Percentiles rank a stretch among this genome's conserved stretches.
Evolutionary conservation across 768 basidiomycete genomes (phyloP).

Genomic region (Clathrus columnatus): DNA sequence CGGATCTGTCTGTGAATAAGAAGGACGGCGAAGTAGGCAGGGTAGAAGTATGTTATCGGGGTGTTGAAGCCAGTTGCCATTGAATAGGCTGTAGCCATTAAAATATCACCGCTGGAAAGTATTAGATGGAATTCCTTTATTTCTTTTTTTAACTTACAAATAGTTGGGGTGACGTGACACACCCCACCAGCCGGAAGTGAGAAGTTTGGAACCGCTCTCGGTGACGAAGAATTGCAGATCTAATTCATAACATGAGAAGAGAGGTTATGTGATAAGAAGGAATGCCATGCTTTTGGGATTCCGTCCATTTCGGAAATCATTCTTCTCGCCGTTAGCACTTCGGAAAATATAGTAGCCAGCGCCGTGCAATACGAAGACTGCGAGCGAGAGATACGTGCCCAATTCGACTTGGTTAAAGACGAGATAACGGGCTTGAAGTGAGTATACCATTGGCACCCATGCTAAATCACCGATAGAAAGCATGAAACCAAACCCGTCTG

Average conservation of each 20-base stretch:
- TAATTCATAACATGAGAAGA: slow-evolving; percentile 21
- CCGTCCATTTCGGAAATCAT: slow-evolving; percentile 85
- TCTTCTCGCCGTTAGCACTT: slow-evolving; percentile 84
- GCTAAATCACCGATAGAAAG: slow-evolving; percentile 84
- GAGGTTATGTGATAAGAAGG: neutral
- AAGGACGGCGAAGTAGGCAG: slow-evolving; percentile 78
- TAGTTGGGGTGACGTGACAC: slow-evolving; percentile 89
- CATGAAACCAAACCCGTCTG: slow-evolving; percentile 99
- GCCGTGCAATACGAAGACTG: slow-evolving; percentile 55
- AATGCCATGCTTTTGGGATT: slow-evolving; percentile 78
- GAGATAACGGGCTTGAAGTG: slow-evolving; percentile 89
- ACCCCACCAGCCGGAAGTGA: slow-evolving; percentile 98
- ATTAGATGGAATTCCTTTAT: neutral
- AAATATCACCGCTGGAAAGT: slow-evolving; percentile 58
- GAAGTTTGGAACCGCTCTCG: slow-evolving; percentile 76
- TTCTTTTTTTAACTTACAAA: slow-evolving; percentile 37
- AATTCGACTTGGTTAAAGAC: slow-evolving; percentile 83
- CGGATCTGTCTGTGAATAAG: slow-evolving; percentile 84
- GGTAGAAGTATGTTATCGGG: slow-evolving; percentile 94
- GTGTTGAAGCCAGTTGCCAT: slow-evolving; percentile 86
- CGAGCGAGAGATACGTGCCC: slow-evolving; percentile 45
- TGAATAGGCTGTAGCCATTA: slow-evolving; percentile 91
- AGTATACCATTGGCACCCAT: slow-evolving; percentile 94
- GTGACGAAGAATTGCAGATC: slow-evolving; percentile 77
- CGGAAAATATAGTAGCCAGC: slow-evolving; percentile 91